Evolutionary conservation across 495 filamentous ascomycete genomes (phyloP), one percentile per base, ranked within the genome.

Genomic region (Usnea hakonensis): DNA sequence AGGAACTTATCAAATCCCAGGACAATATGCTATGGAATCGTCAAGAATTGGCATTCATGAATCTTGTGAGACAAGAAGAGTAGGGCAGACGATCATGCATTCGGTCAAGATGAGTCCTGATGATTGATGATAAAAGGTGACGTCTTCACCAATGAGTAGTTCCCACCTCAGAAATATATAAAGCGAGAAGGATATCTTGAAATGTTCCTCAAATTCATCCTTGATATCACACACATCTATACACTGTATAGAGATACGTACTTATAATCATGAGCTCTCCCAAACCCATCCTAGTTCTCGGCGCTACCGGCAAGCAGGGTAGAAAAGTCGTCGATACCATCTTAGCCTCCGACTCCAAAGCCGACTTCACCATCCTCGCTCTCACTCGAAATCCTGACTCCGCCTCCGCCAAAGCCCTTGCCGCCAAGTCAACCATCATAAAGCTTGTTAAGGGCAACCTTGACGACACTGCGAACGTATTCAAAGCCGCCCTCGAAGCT

Each of bases 301-400:
- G 88, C 23, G 88, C 85, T 6, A 91, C 86, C 1, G 87, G 87
- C 69, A 82, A 87, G 64, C 89, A 91, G 71, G 88, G 89, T 60
- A 79, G 84, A 33, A 77, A 80, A 16, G 72, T 86, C 38, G 76
- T 91, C 67, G 71, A 79, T 5, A 80, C 77, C 56, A 81, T 91
- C 37, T 72, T 86, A 21, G 54, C 66, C 17, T 64, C 71, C 32
- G 72, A 74, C 7, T 54, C 74, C 44, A 52, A 64, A 5, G 60
- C 73, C n/a, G 68, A 75, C 30, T 77, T 86, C 71, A 78, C 83
- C 56, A 84, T 91, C 66, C 79, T 91, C 19, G 89, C 85, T 23
- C 75, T 90, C 17, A 90, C 88, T 0, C 85, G 88, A 52, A 78
- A 87, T 61, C 60, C 80, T 9, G 62, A 73, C 10, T 84, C 84